Conservation (phyloP, 768 basidiomycete species). For the Trametes maxima region DNA sequence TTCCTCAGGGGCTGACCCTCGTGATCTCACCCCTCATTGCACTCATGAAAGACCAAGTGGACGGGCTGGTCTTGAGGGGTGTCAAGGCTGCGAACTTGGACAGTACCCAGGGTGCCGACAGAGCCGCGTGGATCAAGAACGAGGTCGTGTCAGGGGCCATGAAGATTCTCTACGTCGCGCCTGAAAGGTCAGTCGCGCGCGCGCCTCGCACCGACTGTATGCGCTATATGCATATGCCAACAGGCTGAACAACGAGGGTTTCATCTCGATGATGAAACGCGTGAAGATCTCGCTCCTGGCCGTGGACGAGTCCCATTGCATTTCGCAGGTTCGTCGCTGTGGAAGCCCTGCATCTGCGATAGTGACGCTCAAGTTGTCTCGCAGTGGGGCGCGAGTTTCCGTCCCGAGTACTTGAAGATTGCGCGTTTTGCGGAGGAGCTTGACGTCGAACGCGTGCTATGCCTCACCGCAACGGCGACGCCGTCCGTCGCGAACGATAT, state of each 20-base stretch:
- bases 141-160: conserved; percentile 41
- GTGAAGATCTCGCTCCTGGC: conserved; percentile 49
- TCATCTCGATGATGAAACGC: conserved; percentile 45
- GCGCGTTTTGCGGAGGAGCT: conserved; percentile 50
- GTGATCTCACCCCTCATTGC: conserved; percentile 90
- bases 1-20: conserved; percentile 70
- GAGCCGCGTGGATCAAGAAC: conserved; percentile 37
- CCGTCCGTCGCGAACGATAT: conserved; percentile 45
- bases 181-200: conserved; percentile 37
- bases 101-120: conserved; percentile 38
- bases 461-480: conserved; percentile 51
- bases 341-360: not conserved
- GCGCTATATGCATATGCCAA: not conserved
- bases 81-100: conserved; percentile 64
- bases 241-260: conserved; percentile 49
- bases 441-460: conserved; percentile 47
- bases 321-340: conserved; percentile 39
- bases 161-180: conserved; percentile 52
- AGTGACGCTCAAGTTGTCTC: not conserved
- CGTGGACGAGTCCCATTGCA: conserved; percentile 53
- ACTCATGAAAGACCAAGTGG: conserved; percentile 90
- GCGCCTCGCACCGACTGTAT: not conserved
- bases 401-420: conserved; percentile 43
- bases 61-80: conserved; percentile 60
- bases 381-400: conserved; percentile 48